Conservation (phyloP, 179 eudicot species). For the Spergularia azorica region DNA sequence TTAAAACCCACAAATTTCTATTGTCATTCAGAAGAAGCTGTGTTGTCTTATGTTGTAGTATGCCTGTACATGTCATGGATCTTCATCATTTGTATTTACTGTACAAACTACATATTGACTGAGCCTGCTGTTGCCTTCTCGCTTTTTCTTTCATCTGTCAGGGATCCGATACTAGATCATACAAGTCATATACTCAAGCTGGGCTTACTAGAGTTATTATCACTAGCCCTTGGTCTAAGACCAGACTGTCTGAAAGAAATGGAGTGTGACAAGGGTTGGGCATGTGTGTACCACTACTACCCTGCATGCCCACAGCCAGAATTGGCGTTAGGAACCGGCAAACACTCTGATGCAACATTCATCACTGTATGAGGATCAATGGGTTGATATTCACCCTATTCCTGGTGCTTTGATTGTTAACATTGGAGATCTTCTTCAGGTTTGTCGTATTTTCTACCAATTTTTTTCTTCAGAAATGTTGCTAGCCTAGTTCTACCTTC, state of each 20-base stretch:
- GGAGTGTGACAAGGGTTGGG: conserved; percentile 20
- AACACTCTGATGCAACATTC: conserved; percentile 21
- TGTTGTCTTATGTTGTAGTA: too few species aligned
- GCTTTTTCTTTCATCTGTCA: background rate
- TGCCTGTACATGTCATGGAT: too few species aligned
- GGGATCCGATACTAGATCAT: conserved; percentile 26
- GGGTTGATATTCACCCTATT: conserved; percentile 21
- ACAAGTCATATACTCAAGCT: conserved; percentile 9
- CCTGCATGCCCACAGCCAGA: conserved; percentile 36
- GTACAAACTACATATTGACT: too few species aligned
- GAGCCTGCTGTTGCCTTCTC: background rate
- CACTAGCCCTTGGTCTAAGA: conserved; percentile 26
- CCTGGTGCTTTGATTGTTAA: conserved; percentile 21
- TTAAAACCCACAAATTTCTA: too few species aligned
- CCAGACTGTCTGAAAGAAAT: conserved; percentile 1
- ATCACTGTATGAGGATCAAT: conserved; percentile 26
- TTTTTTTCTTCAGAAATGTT: too few species aligned
- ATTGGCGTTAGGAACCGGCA: conserved; percentile 19
- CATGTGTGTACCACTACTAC: conserved; percentile 21
- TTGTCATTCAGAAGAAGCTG: too few species aligned
- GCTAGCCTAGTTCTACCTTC: too few species aligned
- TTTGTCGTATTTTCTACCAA: background rate
- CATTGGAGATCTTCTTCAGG: conserved; percentile 24
- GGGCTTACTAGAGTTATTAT: conserved; percentile 19
- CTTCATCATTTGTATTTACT: too few species aligned